Base-by-base conservation (phyloP, 163 green algal genomes). In the Chlorella variabilis region DNA sequence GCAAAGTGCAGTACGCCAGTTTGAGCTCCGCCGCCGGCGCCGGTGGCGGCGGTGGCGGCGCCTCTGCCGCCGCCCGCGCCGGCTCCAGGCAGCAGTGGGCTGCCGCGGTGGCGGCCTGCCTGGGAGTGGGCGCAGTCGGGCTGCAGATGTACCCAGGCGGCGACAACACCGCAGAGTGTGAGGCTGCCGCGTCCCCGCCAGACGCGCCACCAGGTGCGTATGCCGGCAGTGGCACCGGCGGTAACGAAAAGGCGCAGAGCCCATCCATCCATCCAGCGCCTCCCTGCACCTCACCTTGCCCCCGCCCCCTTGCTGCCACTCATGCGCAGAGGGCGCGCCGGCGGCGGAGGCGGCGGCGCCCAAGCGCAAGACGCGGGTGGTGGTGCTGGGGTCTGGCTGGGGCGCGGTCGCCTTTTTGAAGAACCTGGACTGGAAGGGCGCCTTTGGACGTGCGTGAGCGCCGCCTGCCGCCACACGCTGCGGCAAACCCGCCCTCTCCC, bases 311-410 rank as follows among this genome's bases (percentile, higher is more conserved):
- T n/a, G 54, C 23, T 63, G 54, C 54, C n/a, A 27, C n/a, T n/a
- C n/a, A n/a, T n/a, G n/a, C n/a, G 59, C 59, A 38, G 59, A 39
- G n/a, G 59, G 29, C 59, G 59, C 27, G 8, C 20, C n/a, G 7
- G 59, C 59, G 27, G 59, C 59, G 27, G 59, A 67, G 9, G n/a
- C 59, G 4, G 29, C 17, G 27, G 20, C 59, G 27, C 63, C 63
- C 36, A 49, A 71, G 27, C 54, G 56, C n/a, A 84, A 84, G 68
- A 71, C 71, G 0, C 68, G 86, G 4, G 63, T 93, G 13, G 84
- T 91, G 20, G 83, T 93, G 29, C 84, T 93, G 39, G 89, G 89
- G 29, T 86, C 86, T 25, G 88, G 89, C 42, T 93, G 89, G 89
- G 89, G 78, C 21, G 86, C 84, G 9, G 85, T 91, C 23, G 81